Evolutionary conservation across 1,139 yeast genomes (phyloP).

Genomic region (Yamadazyma songkhlaensis): DNA sequence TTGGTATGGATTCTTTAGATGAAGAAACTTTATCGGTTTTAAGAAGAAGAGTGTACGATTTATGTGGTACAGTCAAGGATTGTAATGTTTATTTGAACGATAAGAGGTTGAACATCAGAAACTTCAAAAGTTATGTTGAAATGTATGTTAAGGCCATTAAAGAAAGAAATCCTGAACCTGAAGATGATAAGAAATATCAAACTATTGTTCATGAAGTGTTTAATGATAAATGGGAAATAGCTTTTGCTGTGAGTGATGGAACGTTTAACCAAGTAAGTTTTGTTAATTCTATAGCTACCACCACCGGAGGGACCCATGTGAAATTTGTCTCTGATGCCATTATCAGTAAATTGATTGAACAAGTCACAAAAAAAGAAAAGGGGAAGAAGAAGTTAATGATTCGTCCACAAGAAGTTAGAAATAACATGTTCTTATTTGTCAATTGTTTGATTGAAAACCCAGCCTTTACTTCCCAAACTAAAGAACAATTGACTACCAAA

Average conservation of each 20-base stretch:
- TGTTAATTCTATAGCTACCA: conserved; percentile 96
- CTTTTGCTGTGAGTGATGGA: conserved; percentile 91
- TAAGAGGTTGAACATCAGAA: conserved; percentile 61
- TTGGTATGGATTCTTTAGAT: conserved; percentile 80
- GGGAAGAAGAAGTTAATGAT: conserved; percentile 70
- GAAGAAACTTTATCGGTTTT: conserved; percentile 80
- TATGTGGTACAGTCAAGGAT: conserved; percentile 92
- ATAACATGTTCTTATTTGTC: conserved; percentile 85
- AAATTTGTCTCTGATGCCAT: conserved; percentile 84
- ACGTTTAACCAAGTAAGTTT: conserved; percentile 90
- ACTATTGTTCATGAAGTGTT: conserved; percentile 78
- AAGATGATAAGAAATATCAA: conserved; percentile 30
- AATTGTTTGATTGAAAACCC: conserved; percentile 96
- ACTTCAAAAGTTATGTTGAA: conserved; percentile 85
- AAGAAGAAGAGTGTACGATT: conserved; percentile 91
- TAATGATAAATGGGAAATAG: conserved; percentile 85
- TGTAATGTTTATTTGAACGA: conserved; percentile 80
- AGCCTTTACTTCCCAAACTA: conserved; percentile 96
- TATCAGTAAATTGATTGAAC: conserved; percentile 59
- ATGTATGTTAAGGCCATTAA: conserved; percentile 76
- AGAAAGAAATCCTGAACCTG: conserved; percentile 31
- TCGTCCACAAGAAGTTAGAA: conserved; percentile 84
- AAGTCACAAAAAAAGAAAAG: conserved; percentile 71
- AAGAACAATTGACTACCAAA: conserved; percentile 91
- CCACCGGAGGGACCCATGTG: conserved; percentile 96